Evolutionary conservation across 805 yeast genomes (phyloP).

Genomic region (Clavispora fructus): DNA sequence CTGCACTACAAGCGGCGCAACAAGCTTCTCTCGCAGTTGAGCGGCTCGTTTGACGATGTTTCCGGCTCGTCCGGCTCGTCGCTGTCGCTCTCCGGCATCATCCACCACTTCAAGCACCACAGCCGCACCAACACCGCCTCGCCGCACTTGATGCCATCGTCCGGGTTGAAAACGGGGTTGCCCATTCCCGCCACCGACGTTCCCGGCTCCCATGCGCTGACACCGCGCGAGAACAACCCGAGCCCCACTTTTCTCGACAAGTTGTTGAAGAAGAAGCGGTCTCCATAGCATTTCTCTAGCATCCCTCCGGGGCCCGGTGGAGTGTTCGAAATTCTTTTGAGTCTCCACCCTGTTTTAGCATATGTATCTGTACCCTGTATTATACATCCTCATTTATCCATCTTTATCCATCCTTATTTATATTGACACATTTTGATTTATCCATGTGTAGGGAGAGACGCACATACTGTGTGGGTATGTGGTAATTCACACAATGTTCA

Average conservation of each 20-base stretch:
- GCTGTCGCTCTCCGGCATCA: slow-evolving; percentile 10
- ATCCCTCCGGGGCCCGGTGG: neutral
- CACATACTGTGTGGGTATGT: too few species aligned
- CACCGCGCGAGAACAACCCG: neutral
- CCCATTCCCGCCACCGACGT: neutral
- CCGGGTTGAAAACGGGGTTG: neutral
- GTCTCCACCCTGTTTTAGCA: neutral
- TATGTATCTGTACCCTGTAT: neutral
- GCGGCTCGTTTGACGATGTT: neutral
- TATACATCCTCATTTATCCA: neutral
- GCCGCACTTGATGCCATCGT: neutral
- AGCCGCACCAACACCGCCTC: neutral
- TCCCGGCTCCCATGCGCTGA: neutral
- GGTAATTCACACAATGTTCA: too few species aligned
- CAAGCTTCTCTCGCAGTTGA: slow-evolving; percentile 1
- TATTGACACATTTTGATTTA: too few species aligned
- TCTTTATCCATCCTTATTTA: too few species aligned
- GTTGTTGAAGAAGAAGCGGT: slow-evolving; percentile 16
- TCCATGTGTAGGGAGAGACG: too few species aligned
- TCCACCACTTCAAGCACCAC: slow-evolving; percentile 9
- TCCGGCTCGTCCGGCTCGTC: neutral
- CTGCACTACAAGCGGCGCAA: neutral
- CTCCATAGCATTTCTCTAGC: neutral
- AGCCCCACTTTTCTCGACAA: slow-evolving; percentile 13
- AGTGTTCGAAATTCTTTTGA: too few species aligned